These are phyloP conservation scores for Marchantia polymorpha DNA, from an alignment of 225 moss, liverwort and hornwort species.

Conservation along the genomic window DNA sequence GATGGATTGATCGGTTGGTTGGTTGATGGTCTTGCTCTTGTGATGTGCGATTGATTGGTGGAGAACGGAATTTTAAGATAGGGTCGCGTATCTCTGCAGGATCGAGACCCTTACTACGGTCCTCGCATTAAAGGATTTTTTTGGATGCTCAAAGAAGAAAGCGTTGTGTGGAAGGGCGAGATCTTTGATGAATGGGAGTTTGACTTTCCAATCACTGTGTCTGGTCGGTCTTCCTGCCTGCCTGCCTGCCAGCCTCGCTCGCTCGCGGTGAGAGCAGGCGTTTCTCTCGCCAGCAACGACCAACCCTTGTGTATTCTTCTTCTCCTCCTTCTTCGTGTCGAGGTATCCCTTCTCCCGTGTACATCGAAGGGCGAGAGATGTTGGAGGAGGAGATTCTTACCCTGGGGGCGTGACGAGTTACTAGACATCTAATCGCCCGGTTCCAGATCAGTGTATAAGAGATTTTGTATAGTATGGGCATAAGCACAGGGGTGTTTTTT, in stretches of 20 bases:
- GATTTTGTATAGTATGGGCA: slow-evolving; percentile 7
- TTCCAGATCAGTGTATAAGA: slow-evolving; percentile 14
- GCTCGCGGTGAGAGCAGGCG: slow-evolving; percentile 1
- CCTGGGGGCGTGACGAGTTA: background rate
- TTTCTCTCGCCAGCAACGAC: slow-evolving; percentile 14
- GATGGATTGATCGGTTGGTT: background rate
- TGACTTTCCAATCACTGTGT: slow-evolving; percentile 5
- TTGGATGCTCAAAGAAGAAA: slow-evolving; percentile 39
- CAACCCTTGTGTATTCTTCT: slow-evolving; percentile 15
- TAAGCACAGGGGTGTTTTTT: background rate
- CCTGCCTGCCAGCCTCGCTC: background rate
- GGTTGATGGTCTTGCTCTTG: background rate
- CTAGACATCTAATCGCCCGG: background rate
- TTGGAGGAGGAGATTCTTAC: slow-evolving; percentile 16
- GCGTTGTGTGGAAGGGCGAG: slow-evolving; percentile 33
- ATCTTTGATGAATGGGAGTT: slow-evolving; percentile 26
- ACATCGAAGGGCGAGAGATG: background rate
- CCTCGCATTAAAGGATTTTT: slow-evolving; percentile 40
- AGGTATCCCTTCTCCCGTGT: slow-evolving; percentile 17
- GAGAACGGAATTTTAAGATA: slow-evolving; percentile 32
- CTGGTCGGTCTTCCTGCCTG: background rate
- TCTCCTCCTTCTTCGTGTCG: slow-evolving; percentile 15
- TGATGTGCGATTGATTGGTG: background rate
- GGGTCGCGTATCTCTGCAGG: slow-evolving; percentile 45
- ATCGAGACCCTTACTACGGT: slow-evolving; percentile 45